Percentiles rank a stretch among this genome's conserved stretches.
phyloP scores from a whole-genome alignment of 768 basidiomycete genomes.

The Dacryopinax spathularia region DNA sequence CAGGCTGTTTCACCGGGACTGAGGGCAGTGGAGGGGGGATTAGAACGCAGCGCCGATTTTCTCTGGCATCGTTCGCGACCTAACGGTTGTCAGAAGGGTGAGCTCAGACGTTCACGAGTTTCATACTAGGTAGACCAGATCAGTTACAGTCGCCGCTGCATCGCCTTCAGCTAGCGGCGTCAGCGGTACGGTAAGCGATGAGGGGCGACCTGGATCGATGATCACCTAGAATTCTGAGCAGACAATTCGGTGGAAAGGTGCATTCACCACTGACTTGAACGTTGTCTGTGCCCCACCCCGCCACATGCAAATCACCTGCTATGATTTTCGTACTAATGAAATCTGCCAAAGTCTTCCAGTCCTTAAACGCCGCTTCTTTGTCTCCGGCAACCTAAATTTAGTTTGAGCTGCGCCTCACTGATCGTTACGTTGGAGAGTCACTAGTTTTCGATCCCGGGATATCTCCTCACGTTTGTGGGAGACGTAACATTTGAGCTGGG shows the following conservation, averaged over 20 bases:
- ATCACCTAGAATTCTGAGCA: neutral
- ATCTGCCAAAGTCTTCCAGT: neutral
- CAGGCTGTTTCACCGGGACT: neutral
- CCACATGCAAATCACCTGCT: neutral
- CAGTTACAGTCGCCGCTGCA: neutral
- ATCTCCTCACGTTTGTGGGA: neutral
- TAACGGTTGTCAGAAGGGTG: neutral
- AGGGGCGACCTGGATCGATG: neutral
- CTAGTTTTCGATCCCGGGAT: neutral
- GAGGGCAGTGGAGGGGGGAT: neutral
- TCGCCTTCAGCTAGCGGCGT: neutral
- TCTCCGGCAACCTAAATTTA: constrained; percentile 3
- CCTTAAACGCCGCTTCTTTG: constrained; percentile 1
- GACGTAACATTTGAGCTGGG: neutral
- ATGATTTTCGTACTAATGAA: neutral
- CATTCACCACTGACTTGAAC: neutral
- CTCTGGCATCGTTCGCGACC: neutral
- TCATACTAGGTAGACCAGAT: neutral
- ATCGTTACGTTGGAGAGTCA: neutral
- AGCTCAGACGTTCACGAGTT: neutral
- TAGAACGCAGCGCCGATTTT: neutral
- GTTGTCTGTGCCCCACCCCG: neutral
- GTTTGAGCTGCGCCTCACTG: neutral
- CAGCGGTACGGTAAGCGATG: neutral
- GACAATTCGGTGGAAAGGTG: neutral